These are phyloP conservation scores for Pestalotiopsis sp. DNA, from an alignment of 2,329 filamentous ascomycete genomes.

Conservation along the genomic window DNA sequence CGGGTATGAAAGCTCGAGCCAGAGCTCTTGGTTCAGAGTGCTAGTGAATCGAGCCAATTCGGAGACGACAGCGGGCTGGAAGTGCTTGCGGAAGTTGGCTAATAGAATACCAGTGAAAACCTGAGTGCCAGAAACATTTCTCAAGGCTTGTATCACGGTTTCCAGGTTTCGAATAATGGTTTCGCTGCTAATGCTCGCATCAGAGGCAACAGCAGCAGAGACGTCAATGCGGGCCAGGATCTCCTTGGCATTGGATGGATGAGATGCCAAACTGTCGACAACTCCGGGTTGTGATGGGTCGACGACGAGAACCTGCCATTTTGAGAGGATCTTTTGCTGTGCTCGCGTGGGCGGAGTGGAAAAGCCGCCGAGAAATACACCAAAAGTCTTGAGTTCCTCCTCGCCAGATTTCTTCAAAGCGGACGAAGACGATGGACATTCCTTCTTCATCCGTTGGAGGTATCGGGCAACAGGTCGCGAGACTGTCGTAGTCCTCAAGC, in stretches of 20 bases:
- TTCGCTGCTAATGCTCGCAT: not conserved
- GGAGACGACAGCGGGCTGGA: not conserved
- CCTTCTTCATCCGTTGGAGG: not conserved
- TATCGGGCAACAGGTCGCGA: slow-evolving; percentile 2
- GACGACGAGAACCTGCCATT: slow-evolving; percentile 4
- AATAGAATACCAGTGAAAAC: slow-evolving; percentile 2
- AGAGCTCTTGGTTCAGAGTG: not conserved
- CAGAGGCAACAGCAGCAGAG: not conserved
- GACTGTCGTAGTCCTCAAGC: not conserved
- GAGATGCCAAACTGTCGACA: not conserved
- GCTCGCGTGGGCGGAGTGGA: not conserved
- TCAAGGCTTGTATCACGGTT: not conserved
- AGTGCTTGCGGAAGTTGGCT: not conserved
- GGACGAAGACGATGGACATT: not conserved
- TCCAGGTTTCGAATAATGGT: not conserved
- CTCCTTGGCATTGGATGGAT: not conserved
- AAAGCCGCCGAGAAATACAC: slow-evolving; percentile 6
- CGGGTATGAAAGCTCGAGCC: slow-evolving; percentile 6
- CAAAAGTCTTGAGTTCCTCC: not conserved
- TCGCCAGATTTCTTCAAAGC: not conserved
- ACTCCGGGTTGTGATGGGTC: slow-evolving; percentile 4
- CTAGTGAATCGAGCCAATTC: not conserved
- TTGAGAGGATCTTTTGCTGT: not conserved
- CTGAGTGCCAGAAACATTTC: not conserved
- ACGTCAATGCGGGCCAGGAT: slow-evolving; percentile 3